These are phyloP conservation scores for Murraya paniculata DNA, from an alignment of 345 rosid species.

Conservation along the genomic window DNA sequence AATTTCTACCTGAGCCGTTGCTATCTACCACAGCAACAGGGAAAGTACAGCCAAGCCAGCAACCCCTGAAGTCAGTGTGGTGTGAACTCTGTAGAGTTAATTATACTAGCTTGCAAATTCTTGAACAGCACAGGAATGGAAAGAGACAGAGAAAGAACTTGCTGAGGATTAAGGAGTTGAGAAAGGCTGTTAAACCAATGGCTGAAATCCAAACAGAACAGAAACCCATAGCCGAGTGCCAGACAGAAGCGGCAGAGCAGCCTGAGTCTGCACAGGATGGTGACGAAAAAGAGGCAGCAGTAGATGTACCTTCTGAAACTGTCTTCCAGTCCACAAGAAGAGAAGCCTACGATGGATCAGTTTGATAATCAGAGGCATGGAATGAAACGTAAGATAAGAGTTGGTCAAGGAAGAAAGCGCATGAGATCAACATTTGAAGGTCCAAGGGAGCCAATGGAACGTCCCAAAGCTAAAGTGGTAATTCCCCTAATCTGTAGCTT, in stretches of 20 bases:
- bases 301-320: conserved; percentile 1
- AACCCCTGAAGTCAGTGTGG: conserved; percentile 17
- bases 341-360: conserved; percentile 1
- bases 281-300: conserved; percentile 4
- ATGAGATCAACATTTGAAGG: conserved; percentile 19
- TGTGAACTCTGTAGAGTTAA: conserved; percentile 42
- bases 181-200: conserved; percentile 14
- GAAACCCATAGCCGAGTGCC: conserved; percentile 12
- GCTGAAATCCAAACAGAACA: not conserved
- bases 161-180: conserved; percentile 22
- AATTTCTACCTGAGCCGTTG: conserved; percentile 7
- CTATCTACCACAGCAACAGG: conserved; percentile 8
- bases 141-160: conserved; percentile 38
- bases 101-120: conserved; percentile 34
- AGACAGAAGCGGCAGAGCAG: conserved; percentile 6
- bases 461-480: conserved; percentile 27
- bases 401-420: conserved; percentile 21
- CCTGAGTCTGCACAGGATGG: conserved; percentile 7
- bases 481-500: conserved; percentile 33
- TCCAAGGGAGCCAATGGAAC: conserved; percentile 13
- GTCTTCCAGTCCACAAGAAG: conserved; percentile 6
- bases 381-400: conserved; percentile 28
- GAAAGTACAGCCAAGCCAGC: conserved; percentile 4
- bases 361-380: conserved; percentile 18
- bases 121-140: conserved; percentile 42